Base-by-base conservation (phyloP, 202 grass and related monocot species). In the Hordeum pubiflorum region DNA sequence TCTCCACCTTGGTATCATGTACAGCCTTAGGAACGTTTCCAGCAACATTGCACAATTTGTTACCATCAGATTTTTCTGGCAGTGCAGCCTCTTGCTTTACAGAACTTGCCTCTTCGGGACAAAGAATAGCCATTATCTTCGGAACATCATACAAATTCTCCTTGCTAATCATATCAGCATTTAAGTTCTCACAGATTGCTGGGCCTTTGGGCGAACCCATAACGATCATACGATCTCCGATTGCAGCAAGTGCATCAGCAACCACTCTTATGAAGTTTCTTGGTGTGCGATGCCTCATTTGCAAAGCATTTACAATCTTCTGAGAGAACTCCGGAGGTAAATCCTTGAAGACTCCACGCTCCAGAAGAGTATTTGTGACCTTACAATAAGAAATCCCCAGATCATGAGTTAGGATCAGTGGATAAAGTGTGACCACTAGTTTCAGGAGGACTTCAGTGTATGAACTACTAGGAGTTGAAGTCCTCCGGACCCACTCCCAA, bases 211-310 rank as follows among this genome's bases (percentile, higher is more conserved):
- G 29, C 3, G 68, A 71, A 87, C 83, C 76, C 18, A 97, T 83
- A 52, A 97, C 4, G n/a, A 97, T 83, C 74, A 96, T 65, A 37
- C 2, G 81, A 82, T 85, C 82, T 63, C 81, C 81, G 15, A 92
- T 55, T 13, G 77, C 58, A 23, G 43, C 57, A 27, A 97, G 85
- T 61, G 87, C 88, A 68, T 93, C 89, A 62, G 74, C 64, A 87
- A 97, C 86, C 60, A 56, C 20, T 29, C 13, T 50, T 17, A 20
- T 63, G 74, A 84, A 82, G 14, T 76, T 64, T 59, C 2, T 18
- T 8, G 7, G 10, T 65, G 39, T 23, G 10, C 0, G 11, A 18
- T 1, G 0, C 43, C 17, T 64, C 23, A 36, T 59, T 20, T 4
- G 0, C 57, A 76, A 60, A 61, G 69, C 31, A 57, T 56, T 14